These are phyloP conservation scores for Cercospora sp. DNA, from an alignment of 2,329 filamentous ascomycete species.

Conservation along the genomic window DNA sequence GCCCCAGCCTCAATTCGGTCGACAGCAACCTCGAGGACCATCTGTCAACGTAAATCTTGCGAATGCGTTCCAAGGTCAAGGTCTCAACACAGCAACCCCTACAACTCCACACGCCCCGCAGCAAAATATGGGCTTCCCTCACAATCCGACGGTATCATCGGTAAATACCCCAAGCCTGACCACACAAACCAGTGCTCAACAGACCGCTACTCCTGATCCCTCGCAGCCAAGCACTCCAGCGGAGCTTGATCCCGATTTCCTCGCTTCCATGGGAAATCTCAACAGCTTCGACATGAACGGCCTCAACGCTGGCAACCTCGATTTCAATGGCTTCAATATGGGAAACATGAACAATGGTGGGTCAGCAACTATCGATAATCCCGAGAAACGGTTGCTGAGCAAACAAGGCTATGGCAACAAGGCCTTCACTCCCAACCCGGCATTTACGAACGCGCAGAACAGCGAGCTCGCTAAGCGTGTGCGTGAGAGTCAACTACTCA, in stretches of 20 bases:
- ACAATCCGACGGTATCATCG: constrained; percentile 94
- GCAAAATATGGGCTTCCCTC: constrained; percentile 70
- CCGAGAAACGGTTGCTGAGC: constrained; percentile 89
- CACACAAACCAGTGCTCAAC: constrained; percentile 67
- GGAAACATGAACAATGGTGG: constrained; percentile 57
- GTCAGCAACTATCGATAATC: constrained; percentile 74
- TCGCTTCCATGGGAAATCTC: constrained; percentile 42
- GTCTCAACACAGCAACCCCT: constrained; percentile 80
- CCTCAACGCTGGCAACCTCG: constrained; percentile 43
- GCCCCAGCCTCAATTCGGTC: constrained; percentile 54
- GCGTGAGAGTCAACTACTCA: constrained; percentile 63
- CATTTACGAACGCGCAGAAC: constrained; percentile 65
- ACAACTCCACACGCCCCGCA: constrained; percentile 75
- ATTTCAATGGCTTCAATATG: constrained; percentile 48
- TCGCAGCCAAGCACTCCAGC: constrained; percentile 69
- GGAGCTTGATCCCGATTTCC: constrained; percentile 62
- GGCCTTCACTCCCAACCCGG: constrained; percentile 54
- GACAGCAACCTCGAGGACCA: constrained; percentile 59
- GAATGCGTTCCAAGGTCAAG: constrained; percentile 66
- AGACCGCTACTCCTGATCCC: constrained; percentile 62
- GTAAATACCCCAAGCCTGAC: constrained; percentile 92
- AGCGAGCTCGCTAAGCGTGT: constrained; percentile 70
- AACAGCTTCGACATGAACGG: constrained; percentile 37
- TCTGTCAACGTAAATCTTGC: constrained; percentile 81
- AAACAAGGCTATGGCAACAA: constrained; percentile 63